A percentile compares a stretch with the other conserved stretches of the same genome.
These are phyloP conservation scores for Claviceps lovelessii DNA, from an alignment of 2,329 filamentous ascomycete species.

Conservation along the genomic window DNA sequence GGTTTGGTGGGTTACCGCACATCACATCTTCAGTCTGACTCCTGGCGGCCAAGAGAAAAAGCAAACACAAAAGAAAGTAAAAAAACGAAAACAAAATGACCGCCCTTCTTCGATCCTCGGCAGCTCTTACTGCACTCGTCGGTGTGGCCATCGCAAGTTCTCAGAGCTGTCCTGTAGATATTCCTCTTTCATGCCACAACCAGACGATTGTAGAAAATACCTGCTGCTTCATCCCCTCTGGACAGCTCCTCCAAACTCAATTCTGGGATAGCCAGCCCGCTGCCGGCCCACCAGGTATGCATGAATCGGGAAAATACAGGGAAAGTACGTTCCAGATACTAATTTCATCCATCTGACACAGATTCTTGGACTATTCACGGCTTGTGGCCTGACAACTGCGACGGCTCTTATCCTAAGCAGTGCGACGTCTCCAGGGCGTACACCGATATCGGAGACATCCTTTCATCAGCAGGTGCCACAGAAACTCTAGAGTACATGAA, in stretches of 20 bases:
- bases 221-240: slow-evolving; percentile 61
- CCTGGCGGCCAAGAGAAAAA: neutral
- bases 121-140: slow-evolving; percentile 8
- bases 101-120: slow-evolving; percentile 5
- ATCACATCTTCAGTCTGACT: neutral
- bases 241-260: slow-evolving; percentile 57
- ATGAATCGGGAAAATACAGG: neutral
- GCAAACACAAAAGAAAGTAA: neutral
- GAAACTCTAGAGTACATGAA: slow-evolving; percentile 52
- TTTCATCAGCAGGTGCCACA: slow-evolving; percentile 35
- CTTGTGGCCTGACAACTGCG: slow-evolving; percentile 52
- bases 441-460: slow-evolving; percentile 49
- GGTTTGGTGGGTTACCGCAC: neutral
- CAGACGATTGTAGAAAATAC: slow-evolving; percentile 43
- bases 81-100: slow-evolving; percentile 1
- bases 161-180: slow-evolving; percentile 15
- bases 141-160: slow-evolving; percentile 1
- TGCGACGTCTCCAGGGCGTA: slow-evolving; percentile 50
- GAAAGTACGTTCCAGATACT: neutral
- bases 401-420: slow-evolving; percentile 52
- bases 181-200: slow-evolving; percentile 49
- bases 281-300: slow-evolving; percentile 38
- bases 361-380: slow-evolving; percentile 66
- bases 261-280: slow-evolving; percentile 60
- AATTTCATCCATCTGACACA: slow-evolving; percentile 8